These are phyloP conservation scores for Sapria himalayana DNA, from an alignment of 345 rosid species.

Conservation along the genomic window DNA sequence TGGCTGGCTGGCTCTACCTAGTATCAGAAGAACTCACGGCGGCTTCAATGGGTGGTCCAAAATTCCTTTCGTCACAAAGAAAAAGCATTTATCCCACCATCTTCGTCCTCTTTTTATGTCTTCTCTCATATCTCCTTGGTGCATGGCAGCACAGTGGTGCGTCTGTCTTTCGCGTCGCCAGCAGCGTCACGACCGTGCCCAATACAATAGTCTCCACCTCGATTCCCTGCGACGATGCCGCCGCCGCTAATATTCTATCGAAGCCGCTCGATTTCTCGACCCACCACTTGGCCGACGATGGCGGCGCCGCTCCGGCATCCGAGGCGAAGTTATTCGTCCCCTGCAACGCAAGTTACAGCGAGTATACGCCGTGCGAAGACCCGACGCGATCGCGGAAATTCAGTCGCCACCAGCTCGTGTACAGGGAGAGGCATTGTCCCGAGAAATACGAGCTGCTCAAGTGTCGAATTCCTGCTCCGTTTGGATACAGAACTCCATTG, in stretches of 20 bases:
- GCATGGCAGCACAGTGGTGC: too few species aligned
- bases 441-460: constrained; percentile 22
- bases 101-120: neutral
- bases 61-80: too few species aligned
- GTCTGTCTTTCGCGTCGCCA: too few species aligned
- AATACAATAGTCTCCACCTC: neutral
- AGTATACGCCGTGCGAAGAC: constrained; percentile 74
- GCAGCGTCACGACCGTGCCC: constrained; percentile 6
- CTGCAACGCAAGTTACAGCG: constrained; percentile 25
- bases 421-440: constrained; percentile 76
- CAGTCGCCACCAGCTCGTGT: constrained; percentile 29
- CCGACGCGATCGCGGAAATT: constrained; percentile 31
- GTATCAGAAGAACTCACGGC: too few species aligned
- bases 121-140: too few species aligned
- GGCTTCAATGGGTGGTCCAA: too few species aligned
- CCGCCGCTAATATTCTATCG: constrained; percentile 5
- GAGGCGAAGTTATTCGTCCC: constrained; percentile 29
- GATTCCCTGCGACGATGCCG: constrained; percentile 1
- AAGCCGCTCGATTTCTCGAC: constrained; percentile 24
- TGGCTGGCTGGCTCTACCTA: too few species aligned
- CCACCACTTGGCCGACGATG: constrained; percentile 32
- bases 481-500: constrained; percentile 56
- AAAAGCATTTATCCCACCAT: too few species aligned
- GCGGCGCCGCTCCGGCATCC: constrained; percentile 19
- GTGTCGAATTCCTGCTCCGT: constrained; percentile 67